Evolutionary conservation across 805 yeast species (phyloP), one percentile per base, ranked within the genome.

Genomic region (Metschnikowia dekortorum): DNA sequence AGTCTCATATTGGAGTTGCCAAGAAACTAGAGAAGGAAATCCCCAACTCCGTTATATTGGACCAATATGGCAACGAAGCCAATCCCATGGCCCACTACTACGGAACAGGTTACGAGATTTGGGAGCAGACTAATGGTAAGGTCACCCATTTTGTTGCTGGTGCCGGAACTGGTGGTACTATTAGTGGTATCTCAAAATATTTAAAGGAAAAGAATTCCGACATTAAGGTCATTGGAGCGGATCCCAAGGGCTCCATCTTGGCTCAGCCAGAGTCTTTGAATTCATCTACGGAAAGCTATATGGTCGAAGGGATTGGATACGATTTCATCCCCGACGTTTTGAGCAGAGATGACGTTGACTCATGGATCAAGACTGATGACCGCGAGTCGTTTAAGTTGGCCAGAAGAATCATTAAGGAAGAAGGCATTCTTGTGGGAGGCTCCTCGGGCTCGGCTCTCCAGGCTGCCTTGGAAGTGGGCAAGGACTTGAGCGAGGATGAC

Each of bases 111-210:
- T 82, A 71, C 55, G 96, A 88, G 70, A 88, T 88, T 61, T 87
- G 90, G 83, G 82, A 83, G 53, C 96, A 88, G 69, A 80, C 92
- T 13, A 69, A 76, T 28, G 88, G 91, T 34, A 79, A 83, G 52
- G 74, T 89, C 48, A 82, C 81, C 48, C 89, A 84, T 53, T 74
- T 89, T 41, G 86, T 89, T 48, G 96, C 96, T 36, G 96, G 96
- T 67, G 96, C 96, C 7, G 96, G 96, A 71, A 88, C 96, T 51
- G 96, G 96, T 70, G 99, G 99, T 50, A 94, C 99, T 1, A 89
- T 92, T 42, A 76, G 96, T n/a, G 99, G 99, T 49, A 90, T 90
- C 30, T 80, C 96, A 3, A 76, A 76, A 53, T 94, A 76, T 67
- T 74, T 92, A 60, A 87, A 87, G 72, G 87, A 82, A 65, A 78